These are phyloP conservation scores for Xylaria sp. DNA, from an alignment of 2,329 filamentous ascomycete species.

Conservation along the genomic window DNA sequence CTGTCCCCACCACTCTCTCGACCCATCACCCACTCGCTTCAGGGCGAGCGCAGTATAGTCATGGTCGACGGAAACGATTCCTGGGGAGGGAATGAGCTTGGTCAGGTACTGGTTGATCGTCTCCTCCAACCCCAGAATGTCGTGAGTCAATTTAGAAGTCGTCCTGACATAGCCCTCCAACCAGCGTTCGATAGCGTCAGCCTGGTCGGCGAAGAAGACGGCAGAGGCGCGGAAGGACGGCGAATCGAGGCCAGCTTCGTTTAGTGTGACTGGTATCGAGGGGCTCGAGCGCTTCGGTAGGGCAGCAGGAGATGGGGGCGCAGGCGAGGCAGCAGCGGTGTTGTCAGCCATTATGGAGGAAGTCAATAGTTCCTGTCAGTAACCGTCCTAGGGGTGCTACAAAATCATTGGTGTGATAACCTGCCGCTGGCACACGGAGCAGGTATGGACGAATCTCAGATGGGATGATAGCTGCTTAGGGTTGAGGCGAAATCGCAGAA, in stretches of 20 bases:
- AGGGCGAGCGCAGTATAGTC: conserved; percentile 92
- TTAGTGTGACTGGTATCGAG: conserved; percentile 77
- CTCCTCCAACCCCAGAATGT: conserved; percentile 76
- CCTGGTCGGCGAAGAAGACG: conserved; percentile 86
- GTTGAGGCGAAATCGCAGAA: not conserved
- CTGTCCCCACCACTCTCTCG: conserved; percentile 85
- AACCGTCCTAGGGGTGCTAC: conserved; percentile 14
- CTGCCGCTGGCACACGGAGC: not conserved
- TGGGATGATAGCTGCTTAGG: not conserved
- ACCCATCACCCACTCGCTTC: conserved; percentile 82
- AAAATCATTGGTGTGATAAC: conserved; percentile 21
- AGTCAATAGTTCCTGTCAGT: not conserved
- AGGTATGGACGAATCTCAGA: not conserved
- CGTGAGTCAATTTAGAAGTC: conserved; percentile 61
- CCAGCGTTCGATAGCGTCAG: conserved; percentile 92
- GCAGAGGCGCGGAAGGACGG: conserved; percentile 91
- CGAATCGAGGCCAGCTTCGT: conserved; percentile 95
- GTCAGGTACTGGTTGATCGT: conserved; percentile 78
- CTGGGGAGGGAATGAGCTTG: conserved; percentile 74
- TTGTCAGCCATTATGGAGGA: conserved; percentile 37
- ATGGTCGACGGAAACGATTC: conserved; percentile 85
- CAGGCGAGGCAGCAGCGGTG: conserved; percentile 30
- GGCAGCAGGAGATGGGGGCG: conserved; percentile 23
- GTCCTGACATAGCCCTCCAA: conserved; percentile 68
- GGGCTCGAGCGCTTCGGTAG: conserved; percentile 43